Percentiles rank a stretch among this genome's conserved stretches.
These are phyloP conservation scores for Bipolaris cookei DNA, from an alignment of 2,329 filamentous ascomycete species.

Conservation along the genomic window DNA sequence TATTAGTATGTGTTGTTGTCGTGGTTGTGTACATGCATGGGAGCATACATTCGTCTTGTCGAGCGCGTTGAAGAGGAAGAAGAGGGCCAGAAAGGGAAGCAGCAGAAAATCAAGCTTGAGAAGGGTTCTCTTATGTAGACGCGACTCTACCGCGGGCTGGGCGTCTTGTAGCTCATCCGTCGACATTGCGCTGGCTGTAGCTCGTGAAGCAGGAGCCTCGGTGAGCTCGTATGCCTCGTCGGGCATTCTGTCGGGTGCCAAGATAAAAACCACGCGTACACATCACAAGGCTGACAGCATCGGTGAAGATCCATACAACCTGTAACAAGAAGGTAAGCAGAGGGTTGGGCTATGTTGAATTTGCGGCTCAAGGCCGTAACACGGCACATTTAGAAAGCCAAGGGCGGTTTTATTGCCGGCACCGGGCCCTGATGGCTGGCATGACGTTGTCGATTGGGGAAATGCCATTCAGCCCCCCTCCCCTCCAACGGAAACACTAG, in stretches of 20 bases:
- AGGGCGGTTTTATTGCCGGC: constrained; percentile 1
- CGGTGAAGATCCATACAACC: constrained; percentile 1
- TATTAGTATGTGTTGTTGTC: background rate
- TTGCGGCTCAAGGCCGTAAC: background rate
- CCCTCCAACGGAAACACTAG: too few species aligned
- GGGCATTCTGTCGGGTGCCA: constrained; percentile 23
- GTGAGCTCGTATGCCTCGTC: constrained; percentile 22
- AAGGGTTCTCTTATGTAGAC: constrained; percentile 48
- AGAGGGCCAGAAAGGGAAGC: constrained; percentile 58
- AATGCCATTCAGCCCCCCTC: too few species aligned
- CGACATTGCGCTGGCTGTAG: constrained; percentile 16
- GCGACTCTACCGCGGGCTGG: background rate
- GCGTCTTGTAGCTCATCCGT: constrained; percentile 13
- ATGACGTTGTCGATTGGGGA: constrained; percentile 14
- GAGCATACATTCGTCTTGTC: constrained; percentile 57
- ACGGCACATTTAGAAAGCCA: background rate
- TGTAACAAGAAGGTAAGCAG: background rate
- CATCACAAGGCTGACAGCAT: constrained; percentile 16
- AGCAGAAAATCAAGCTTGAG: constrained; percentile 59
- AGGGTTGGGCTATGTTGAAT: background rate
- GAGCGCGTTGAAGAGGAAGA: constrained; percentile 61
- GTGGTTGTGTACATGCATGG: background rate
- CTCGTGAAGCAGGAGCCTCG: constrained; percentile 5
- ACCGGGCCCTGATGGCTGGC: constrained; percentile 6
- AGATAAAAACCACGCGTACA: constrained; percentile 14